Percentiles rank a stretch among this genome's conserved stretches.
phyloP scores from a whole-genome alignment of 768 basidiomycete species.

The Lyophyllum shimeji region DNA sequence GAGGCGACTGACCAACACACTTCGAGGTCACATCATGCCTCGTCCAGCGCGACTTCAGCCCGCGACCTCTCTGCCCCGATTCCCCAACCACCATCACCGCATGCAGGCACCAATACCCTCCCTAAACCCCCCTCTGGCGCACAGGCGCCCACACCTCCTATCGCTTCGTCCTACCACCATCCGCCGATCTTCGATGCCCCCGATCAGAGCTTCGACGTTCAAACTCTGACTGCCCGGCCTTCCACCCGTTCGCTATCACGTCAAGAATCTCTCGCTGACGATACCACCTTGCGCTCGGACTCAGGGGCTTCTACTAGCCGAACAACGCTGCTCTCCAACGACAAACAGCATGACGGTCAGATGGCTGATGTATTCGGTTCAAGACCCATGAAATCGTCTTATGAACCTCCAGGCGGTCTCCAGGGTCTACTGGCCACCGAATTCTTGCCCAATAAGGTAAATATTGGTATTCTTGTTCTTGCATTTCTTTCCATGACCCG shows the following conservation, averaged over 20 bases:
- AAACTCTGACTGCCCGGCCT: conserved; percentile 10
- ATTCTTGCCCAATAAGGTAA: conserved; percentile 6
- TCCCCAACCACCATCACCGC: not conserved
- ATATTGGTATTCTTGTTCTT: not conserved
- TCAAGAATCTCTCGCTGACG: conserved; percentile 7
- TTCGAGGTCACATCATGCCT: not conserved
- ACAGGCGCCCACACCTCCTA: not conserved
- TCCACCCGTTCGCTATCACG: conserved; percentile 10
- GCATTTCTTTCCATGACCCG: not conserved
- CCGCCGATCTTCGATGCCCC: not conserved
- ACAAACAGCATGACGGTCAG: not conserved
- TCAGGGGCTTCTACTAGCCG: conserved; percentile 9
- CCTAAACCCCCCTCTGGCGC: not conserved
- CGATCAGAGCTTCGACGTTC: conserved; percentile 1
- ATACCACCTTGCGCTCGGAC: not conserved
- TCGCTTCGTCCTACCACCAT: conserved; percentile 2
- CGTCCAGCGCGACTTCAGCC: conserved; percentile 1
- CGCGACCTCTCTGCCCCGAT: conserved; percentile 1
- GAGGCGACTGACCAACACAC: conserved; percentile 2
- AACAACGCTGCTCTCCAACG: conserved; percentile 4
- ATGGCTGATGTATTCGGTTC: not conserved
- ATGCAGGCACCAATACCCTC: not conserved
- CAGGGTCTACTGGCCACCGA: not conserved
- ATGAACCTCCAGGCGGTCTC: not conserved
- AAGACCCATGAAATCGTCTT: not conserved